These are phyloP conservation scores for Hypoxylon rubiginosum DNA, from an alignment of 2,329 filamentous ascomycete genomes.

Conservation along the genomic window DNA sequence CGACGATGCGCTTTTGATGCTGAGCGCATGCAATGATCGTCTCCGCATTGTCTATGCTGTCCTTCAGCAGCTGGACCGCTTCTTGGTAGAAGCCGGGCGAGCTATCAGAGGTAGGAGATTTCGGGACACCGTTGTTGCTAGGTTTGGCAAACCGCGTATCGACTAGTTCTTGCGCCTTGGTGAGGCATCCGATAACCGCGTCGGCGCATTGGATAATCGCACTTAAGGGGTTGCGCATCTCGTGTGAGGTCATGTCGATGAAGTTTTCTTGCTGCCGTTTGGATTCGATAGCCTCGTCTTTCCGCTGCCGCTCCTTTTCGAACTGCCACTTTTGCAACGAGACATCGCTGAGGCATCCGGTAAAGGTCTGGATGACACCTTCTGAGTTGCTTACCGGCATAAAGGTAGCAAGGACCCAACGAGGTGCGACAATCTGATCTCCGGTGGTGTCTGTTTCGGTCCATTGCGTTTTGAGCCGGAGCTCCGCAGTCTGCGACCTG, in stretches of 20 bases:
- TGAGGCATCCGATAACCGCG: slow-evolving; percentile 70
- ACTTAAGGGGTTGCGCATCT: slow-evolving; percentile 80
- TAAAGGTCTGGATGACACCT: slow-evolving; percentile 62
- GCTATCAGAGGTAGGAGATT: slow-evolving; percentile 4
- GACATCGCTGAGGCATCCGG: slow-evolving; percentile 64
- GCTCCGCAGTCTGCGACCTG: slow-evolving; percentile 61
- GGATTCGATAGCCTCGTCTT: slow-evolving; percentile 68
- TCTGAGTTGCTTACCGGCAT: slow-evolving; percentile 64
- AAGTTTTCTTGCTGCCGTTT: slow-evolving; percentile 83
- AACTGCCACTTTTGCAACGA: slow-evolving; percentile 65
- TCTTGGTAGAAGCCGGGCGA: slow-evolving; percentile 25
- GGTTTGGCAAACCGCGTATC: slow-evolving; percentile 20
- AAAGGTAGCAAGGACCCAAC: slow-evolving; percentile 65
- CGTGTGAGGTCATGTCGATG: slow-evolving; percentile 81
- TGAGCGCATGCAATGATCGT: slow-evolving; percentile 84
- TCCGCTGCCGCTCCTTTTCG: slow-evolving; percentile 59
- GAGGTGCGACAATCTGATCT: slow-evolving; percentile 59
- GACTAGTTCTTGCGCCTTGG: slow-evolving; percentile 59
- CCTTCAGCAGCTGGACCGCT: slow-evolving; percentile 79
- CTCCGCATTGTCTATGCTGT: slow-evolving; percentile 82
- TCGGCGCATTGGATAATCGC: slow-evolving; percentile 82
- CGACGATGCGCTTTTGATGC: slow-evolving; percentile 79
- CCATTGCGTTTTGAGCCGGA: slow-evolving; percentile 64
- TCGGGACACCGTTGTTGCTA: slow-evolving; percentile 6
- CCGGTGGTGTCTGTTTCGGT: slow-evolving; percentile 61